Percentiles rank a stretch among this genome's conserved stretches.
Evolutionary conservation across 805 yeast genomes (phyloP).

Genomic region (Dipodascus albidus): DNA sequence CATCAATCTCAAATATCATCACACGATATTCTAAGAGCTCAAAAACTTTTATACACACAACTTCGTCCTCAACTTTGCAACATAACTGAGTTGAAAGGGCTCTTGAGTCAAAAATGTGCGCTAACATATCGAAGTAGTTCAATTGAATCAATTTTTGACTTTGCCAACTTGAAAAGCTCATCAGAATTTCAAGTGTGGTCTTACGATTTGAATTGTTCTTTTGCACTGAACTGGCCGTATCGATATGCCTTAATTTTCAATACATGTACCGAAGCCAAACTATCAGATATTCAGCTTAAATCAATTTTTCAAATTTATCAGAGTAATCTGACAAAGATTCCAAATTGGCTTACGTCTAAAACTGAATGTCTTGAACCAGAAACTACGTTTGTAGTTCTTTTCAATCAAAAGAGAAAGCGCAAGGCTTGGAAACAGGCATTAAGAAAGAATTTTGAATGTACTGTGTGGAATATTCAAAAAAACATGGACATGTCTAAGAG

Average conservation of each 20-base stretch:
- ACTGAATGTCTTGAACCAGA: neutral
- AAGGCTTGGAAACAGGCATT: neutral
- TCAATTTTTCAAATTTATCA: neutral
- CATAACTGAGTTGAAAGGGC: neutral
- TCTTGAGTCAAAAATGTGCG: neutral
- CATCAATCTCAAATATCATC: neutral
- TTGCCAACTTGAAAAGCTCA: neutral
- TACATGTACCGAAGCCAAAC: neutral
- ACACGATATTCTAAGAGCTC: neutral
- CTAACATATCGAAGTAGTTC: neutral
- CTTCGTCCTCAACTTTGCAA: neutral
- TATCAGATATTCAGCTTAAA: neutral
- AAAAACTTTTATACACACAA: neutral
- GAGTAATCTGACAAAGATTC: neutral
- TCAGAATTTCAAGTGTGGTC: neutral
- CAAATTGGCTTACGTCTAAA: neutral
- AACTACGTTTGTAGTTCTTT: neutral
- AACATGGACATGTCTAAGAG: neutral
- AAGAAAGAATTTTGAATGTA: neutral
- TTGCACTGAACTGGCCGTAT: neutral
- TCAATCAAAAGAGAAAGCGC: neutral
- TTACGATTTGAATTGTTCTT: neutral
- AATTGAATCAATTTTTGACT: neutral
- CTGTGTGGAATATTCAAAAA: neutral
- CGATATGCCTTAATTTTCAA: neutral